Base-by-base conservation (phyloP, 768 basidiomycete genomes). In the Rhodosporidiobolus sp. region DNA sequence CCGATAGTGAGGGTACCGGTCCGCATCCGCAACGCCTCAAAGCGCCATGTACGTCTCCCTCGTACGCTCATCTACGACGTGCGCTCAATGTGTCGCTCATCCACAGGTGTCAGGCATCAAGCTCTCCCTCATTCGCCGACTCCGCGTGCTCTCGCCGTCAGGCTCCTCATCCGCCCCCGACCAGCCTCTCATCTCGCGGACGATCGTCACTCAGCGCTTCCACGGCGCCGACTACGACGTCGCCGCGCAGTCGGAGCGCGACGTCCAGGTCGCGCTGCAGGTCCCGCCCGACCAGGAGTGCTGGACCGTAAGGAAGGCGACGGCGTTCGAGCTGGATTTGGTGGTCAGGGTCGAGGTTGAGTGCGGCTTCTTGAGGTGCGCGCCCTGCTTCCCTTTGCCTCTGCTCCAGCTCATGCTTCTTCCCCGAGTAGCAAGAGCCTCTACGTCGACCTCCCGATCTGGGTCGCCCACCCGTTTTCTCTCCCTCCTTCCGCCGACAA, bases 361-460 rank as follows among this genome's bases (percentile, higher is more conserved):
- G 30, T 71, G 76, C 45, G 70, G 73, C 1, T 74, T 70, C 54
- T 43, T 74, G 16, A 50, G 63, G 76, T 76, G 28, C 20, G 72
- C 69, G n/a, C n/a, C n/a, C n/a, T n/a, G n/a, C 14, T 20, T 54
- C 19, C 34, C 11, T 65, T 9, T 8, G 22, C 1, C 5, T 6
- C 45, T 16, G 8, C 43, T 17, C 50, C n/a, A 1, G 9, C 48
- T 22, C 11, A 28, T 22, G 11, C 11, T 26, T 54, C 30, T 35
- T 26, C 22, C n/a, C n/a, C 62, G 14, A 22, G 12, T 65, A 75
- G 74, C 20, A 77, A 74, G 55, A 56, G 70, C 26, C 67, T 78
- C n/a, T 20, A 35, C 20, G 62, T 79, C 65, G 78, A 79, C 60
- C 34, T 79, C 1, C 78, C 78, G 0, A 63, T 79, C 50, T 79